These are phyloP conservation scores for Solioccasus polychromus DNA, from an alignment of 768 basidiomycete genomes.

Conservation along the genomic window DNA sequence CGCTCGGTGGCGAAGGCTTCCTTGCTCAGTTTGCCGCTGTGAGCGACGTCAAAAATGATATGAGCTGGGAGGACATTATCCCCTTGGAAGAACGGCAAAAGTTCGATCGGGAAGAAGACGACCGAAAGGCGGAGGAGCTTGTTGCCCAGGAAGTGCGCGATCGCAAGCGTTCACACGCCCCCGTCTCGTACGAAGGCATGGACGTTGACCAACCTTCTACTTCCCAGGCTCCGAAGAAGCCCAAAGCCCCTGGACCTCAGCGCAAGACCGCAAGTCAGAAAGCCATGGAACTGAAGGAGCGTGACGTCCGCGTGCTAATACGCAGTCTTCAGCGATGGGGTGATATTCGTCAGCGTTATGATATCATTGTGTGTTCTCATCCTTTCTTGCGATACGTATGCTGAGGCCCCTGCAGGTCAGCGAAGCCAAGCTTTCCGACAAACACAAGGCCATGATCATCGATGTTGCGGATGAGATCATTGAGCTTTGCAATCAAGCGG, in stretches of 20 bases:
- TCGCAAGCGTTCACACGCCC: constrained; percentile 82
- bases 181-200: constrained; percentile 91
- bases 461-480: constrained; percentile 93
- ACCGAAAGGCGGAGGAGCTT: constrained; percentile 69
- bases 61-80: constrained; percentile 99
- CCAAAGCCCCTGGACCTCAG: constrained; percentile 65
- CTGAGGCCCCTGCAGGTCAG: constrained; percentile 53
- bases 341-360: constrained; percentile 92
- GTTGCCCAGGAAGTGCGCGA: constrained; percentile 65
- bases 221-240: constrained; percentile 67
- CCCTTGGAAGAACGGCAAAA: constrained; percentile 87
- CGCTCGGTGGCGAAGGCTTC: constrained; percentile 97
- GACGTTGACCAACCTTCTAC: constrained; percentile 74
- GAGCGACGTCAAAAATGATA: constrained; percentile 98
- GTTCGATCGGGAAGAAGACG: constrained; percentile 78
- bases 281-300: constrained; percentile 95
- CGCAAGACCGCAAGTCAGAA: constrained; percentile 92
- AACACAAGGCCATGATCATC: constrained; percentile 89
- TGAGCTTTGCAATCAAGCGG: constrained; percentile 75
- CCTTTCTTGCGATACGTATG: not conserved
- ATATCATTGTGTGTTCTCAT: constrained; percentile 72
- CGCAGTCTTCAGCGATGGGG: constrained; percentile 97
- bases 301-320: constrained; percentile 93
- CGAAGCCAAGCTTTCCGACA: constrained; percentile 88
- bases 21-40: constrained; percentile 92